These are phyloP conservation scores for Pseudocercospora eumusae DNA, from an alignment of 2,329 filamentous ascomycete species.

Conservation along the genomic window DNA sequence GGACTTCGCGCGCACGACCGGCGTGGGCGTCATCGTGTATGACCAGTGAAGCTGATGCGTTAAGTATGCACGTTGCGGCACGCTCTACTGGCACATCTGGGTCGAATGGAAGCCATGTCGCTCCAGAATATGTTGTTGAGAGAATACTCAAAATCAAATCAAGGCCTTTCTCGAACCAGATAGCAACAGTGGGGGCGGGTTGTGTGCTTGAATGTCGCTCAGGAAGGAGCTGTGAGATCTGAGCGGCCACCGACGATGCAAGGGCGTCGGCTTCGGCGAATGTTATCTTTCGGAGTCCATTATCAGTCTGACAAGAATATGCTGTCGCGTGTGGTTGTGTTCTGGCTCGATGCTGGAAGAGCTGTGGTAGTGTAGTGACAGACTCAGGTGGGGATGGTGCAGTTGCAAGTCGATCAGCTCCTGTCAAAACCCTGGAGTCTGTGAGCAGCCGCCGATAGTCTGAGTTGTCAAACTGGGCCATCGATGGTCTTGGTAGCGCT, in stretches of 20 bases:
- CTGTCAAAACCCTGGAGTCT: slow-evolving; percentile 23
- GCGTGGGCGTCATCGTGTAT: slow-evolving; percentile 28
- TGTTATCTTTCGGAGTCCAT: slow-evolving; percentile 24
- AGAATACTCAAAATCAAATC: slow-evolving; percentile 30
- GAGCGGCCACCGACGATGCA: slow-evolving; percentile 23
- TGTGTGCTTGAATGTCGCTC: not conserved
- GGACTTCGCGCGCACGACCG: slow-evolving; percentile 22
- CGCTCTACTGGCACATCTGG: slow-evolving; percentile 31
- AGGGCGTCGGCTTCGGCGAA: slow-evolving; percentile 26
- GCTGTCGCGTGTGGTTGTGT: slow-evolving; percentile 22
- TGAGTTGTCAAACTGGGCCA: not conserved
- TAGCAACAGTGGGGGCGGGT: slow-evolving; percentile 23
- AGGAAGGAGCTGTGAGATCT: slow-evolving; percentile 14
- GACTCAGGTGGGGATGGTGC: slow-evolving; percentile 23
- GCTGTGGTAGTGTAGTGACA: slow-evolving; percentile 27
- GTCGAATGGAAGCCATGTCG: slow-evolving; percentile 33
- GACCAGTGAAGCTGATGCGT: slow-evolving; percentile 24
- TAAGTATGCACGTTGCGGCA: slow-evolving; percentile 24
- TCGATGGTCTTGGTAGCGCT: not conserved
- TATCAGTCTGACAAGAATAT: slow-evolving; percentile 25
- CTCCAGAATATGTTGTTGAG: slow-evolving; percentile 31
- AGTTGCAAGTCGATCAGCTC: slow-evolving; percentile 20
- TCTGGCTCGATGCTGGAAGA: slow-evolving; percentile 25
- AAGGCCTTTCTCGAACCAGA: slow-evolving; percentile 31
- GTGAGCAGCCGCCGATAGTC: slow-evolving; percentile 2